Conservation (phyloP, 306 rosid genomes). For the Alnus rubra region DNA sequence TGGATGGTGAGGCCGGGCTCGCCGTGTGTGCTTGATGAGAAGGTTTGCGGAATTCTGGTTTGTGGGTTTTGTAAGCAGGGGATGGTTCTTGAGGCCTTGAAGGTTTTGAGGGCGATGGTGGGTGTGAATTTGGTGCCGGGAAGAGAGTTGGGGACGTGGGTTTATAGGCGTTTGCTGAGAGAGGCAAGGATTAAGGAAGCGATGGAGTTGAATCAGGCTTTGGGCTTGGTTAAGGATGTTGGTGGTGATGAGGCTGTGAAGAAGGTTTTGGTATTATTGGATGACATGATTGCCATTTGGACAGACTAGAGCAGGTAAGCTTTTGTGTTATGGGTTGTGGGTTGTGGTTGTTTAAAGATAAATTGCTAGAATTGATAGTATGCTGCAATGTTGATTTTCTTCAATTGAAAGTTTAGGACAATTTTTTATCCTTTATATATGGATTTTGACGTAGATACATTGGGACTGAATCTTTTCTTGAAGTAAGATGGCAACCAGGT, state of each 20-base stretch:
- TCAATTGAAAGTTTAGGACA: background rate
- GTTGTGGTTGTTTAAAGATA: background rate
- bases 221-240: constrained; percentile 19
- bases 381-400: background rate
- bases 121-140: constrained; percentile 17
- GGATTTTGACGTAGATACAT: background rate
- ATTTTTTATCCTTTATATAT: background rate
- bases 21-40: constrained; percentile 38
- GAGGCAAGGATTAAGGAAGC: constrained; percentile 63
- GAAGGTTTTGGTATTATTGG: constrained; percentile 40
- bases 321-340: background rate
- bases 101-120: constrained; percentile 47
- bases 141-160: constrained; percentile 22
- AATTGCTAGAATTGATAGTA: background rate
- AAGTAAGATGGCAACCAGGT: background rate
- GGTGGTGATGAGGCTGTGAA: constrained; percentile 12
- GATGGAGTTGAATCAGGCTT: constrained; percentile 40
- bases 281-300: constrained; percentile 44
- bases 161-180: constrained; percentile 48
- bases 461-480: background rate
- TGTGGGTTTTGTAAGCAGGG: constrained; percentile 45
- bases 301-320: constrained; percentile 41
- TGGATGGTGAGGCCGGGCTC: constrained; percentile 61
- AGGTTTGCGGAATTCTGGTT: constrained; percentile 39
- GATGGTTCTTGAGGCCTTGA: constrained; percentile 37